Evolutionary conservation across 305 asterid species (phyloP).

Genomic region (Ajuga reptans): DNA sequence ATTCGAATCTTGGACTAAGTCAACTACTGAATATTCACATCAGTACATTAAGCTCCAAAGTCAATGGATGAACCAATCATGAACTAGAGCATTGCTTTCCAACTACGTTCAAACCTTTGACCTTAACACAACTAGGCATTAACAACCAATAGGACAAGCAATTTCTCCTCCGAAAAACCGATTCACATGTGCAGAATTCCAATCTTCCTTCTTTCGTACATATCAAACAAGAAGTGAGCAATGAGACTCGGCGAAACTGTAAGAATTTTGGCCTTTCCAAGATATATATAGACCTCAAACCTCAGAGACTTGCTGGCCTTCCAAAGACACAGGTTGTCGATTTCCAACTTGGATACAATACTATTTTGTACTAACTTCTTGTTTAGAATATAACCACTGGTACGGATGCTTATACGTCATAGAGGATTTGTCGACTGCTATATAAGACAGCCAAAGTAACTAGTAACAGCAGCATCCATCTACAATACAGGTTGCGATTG

Average conservation of each 20-base stretch:
- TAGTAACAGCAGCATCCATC: too few species aligned
- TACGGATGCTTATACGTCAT: background rate
- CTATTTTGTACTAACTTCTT: too few species aligned
- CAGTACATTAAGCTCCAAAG: constrained; percentile 26
- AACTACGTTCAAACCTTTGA: constrained; percentile 3
- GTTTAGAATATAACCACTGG: background rate
- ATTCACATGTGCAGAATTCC: background rate
- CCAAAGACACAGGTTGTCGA: constrained; percentile 13
- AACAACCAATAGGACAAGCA: background rate
- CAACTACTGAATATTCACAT: constrained; percentile 31
- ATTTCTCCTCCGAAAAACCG: background rate
- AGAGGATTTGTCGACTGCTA: background rate
- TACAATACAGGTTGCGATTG: too few species aligned
- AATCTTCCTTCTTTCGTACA: background rate
- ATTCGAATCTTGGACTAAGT: constrained; percentile 27
- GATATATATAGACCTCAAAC: constrained; percentile 7
- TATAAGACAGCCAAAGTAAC: constrained; percentile 10
- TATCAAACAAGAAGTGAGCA: constrained; percentile 5
- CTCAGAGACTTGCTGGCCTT: background rate
- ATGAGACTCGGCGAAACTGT: constrained; percentile 40
- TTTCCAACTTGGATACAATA: background rate
- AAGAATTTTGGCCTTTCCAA: constrained; percentile 4
- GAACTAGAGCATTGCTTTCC: too few species aligned
- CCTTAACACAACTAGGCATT: constrained; percentile 16
- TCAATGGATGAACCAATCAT: constrained; percentile 36